Evolutionary conservation across 164 flowering plant genomes (phyloP).

Genomic region (Liriodendron chinense): DNA sequence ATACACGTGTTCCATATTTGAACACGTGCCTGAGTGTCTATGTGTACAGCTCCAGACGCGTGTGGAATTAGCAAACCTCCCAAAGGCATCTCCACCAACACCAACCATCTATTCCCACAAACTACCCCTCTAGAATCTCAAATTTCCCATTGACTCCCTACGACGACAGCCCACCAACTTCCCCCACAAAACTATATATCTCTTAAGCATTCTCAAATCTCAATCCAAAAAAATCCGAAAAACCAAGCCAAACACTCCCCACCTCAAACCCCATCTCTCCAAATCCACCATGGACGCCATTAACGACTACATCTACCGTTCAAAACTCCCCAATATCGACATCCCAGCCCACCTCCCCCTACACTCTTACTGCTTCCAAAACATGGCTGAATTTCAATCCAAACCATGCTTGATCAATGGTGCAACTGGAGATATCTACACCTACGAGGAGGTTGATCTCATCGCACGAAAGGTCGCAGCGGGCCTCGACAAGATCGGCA

Average conservation of each 20-base stretch:
- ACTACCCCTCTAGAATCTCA: too few relatives aligned
- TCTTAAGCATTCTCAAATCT: neutral
- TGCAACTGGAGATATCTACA: slow-evolving; percentile 41
- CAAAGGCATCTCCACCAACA: neutral
- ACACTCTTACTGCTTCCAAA: slow-evolving; percentile 77
- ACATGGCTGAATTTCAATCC: slow-evolving; percentile 39
- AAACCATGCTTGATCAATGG: slow-evolving; percentile 79
- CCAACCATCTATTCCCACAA: neutral
- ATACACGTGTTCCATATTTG: too few relatives aligned
- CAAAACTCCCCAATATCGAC: slow-evolving; percentile 82
- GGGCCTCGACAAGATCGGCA: slow-evolving; percentile 56
- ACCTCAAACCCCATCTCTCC: neutral
- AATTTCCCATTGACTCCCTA: neutral
- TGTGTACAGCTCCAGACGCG: too few relatives aligned
- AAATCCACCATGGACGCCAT: neutral
- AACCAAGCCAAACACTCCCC: too few relatives aligned
- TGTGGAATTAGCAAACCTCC: too few relatives aligned
- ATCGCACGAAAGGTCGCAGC: slow-evolving; percentile 57
- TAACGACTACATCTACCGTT: slow-evolving; percentile 64
- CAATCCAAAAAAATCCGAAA: too few relatives aligned
- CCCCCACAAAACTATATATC: neutral
- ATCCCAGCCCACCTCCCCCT: slow-evolving; percentile 78
- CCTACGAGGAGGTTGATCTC: slow-evolving; percentile 66
- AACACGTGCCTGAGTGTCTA: too few relatives aligned
- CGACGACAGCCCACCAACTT: neutral